Base-by-base conservation (phyloP, 2,329 filamentous ascomycete species). In the Epichloe festucae region DNA sequence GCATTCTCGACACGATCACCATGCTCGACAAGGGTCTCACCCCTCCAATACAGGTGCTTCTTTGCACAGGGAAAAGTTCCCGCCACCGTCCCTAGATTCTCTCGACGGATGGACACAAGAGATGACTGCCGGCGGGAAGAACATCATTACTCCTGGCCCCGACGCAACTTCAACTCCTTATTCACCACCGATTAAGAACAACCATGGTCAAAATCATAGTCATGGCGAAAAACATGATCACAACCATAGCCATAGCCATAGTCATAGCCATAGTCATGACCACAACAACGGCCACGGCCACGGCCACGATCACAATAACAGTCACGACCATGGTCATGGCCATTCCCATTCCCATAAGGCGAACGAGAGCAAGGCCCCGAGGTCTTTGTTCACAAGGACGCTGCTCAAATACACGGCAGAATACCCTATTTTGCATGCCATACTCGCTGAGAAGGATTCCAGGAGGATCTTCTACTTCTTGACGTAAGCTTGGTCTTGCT, bases 391-490 rank as follows among this genome's bases (percentile, higher is more conserved):
- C 40, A 95, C 91, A 0, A 78, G 75, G 14, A 77, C 84, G 51
- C 66, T 97, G 3, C 73, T 97, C n/a, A 76, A 76, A 0, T 75
- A 79, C 51, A 84, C 83, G 11, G 77, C 84, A 47, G 74, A 75
- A 27, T 88, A 84, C 64, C 90, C 91, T 0, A 75, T 97, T 36
- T 62, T 96, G 17, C 83, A 96, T 63, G 85, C 88, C 50, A 89
- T 98, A 53, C 70, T 98, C 60, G 81, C 84, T 14, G 91, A 97
- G 62, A 89, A 89, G 61, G 91, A 98, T 65, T 97, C 91, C 15
- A 79, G 93, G 53, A 81, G 91, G 44, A 97, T 98, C 56, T 94
- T 95, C 59, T 98, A 98, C 68, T 98, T 97, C 60, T 95, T 95
- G 81, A 79, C 77, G 87, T 94, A 73, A 63, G 83, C 66, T 35